Evolutionary conservation across 2,329 filamentous ascomycete genomes (phyloP), one percentile per base, ranked within the genome.

Genomic region (Ophiostoma piceae): DNA sequence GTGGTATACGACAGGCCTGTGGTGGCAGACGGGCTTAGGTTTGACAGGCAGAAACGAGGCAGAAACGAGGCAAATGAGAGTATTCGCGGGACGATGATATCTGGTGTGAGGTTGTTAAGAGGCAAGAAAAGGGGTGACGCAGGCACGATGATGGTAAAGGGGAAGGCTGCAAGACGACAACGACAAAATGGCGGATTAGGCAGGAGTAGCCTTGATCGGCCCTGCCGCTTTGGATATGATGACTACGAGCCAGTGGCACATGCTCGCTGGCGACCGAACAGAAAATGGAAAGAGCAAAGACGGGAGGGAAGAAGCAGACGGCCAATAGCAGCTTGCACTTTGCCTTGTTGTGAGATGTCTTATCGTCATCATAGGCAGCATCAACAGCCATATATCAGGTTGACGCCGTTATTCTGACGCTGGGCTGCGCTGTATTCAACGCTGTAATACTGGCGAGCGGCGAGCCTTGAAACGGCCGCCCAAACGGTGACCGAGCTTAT

Each of bases 401-500:
- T 47, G 41, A 19, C 14, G 41, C 41, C 41, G 14, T 19, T 16
- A 47, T 47, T 16, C 16, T 47, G 43, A 19, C 43, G 43, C 43
- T 47, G 43, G 14, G 6, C 43, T 47, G 51, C n/a, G 22, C n/a
- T 22, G 22, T 57, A 26, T 6, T 8, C n/a, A 9, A 60, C 54
- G 54, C 54, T 60, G 57, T 62, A 62, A 29, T 32, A 62, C 26
- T 62, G 12, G 12, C 26, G n/a, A 57, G 9, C 9, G 22, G 26
- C 54, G 22, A 39, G 39, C 26, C 22, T 66, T 67, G 68, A 71
- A 71, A 70, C 70, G 68, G 67, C 62, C n/a, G 51, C 71, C 68
- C n/a, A 71, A 70, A 67, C 67, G 29, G 71, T 47, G 69, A 71
- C 71, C 71, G 71, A 70, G 60, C 64, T 51, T 62, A 39, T 9